These are phyloP conservation scores for Yamadazyma olivae DNA, from an alignment of 805 yeast genomes.

Conservation along the genomic window DNA sequence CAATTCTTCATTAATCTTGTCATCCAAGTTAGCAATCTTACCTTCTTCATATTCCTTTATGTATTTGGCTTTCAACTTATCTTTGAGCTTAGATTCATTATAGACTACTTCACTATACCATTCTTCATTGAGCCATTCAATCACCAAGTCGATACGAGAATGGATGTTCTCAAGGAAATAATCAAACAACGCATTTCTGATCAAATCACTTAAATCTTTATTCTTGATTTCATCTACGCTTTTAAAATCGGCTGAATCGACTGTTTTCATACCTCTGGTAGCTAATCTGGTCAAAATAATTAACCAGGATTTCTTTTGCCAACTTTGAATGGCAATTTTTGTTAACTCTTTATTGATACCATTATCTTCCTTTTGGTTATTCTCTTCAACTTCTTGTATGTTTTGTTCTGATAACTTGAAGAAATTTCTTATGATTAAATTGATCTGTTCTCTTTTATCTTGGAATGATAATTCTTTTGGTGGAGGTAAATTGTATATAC, in stretches of 20 bases:
- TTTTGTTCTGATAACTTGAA: slow-evolving; percentile 43
- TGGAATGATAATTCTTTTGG: slow-evolving; percentile 52
- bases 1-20: slow-evolving; percentile 17
- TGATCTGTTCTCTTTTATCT: slow-evolving; percentile 57
- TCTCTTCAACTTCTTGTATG: slow-evolving; percentile 15
- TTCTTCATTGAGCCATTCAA: slow-evolving; percentile 95
- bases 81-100: slow-evolving; percentile 26
- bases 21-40: slow-evolving; percentile 17
- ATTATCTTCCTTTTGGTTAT: slow-evolving; percentile 12
- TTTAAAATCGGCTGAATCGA: slow-evolving; percentile 12
- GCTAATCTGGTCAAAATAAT: slow-evolving; percentile 71
- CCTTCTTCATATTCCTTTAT: slow-evolving; percentile 17
- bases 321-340: slow-evolving; percentile 47
- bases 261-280: slow-evolving; percentile 66
- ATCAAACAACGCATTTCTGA: slow-evolving; percentile 68
- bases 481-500: slow-evolving; percentile 51
- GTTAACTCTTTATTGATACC: slow-evolving; percentile 49
- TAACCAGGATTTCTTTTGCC: slow-evolving; percentile 73
- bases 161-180: slow-evolving; percentile 74
- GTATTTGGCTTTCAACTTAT: slow-evolving; percentile 16
- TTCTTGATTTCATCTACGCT: slow-evolving; percentile 23
- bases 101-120: slow-evolving; percentile 66
- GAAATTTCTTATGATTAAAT: slow-evolving; percentile 57
- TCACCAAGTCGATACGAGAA: slow-evolving; percentile 65
- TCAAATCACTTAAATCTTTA: slow-evolving; percentile 51